Base-by-base conservation (phyloP, 495 filamentous ascomycete species). In the Astrothelium macrocarpum region DNA sequence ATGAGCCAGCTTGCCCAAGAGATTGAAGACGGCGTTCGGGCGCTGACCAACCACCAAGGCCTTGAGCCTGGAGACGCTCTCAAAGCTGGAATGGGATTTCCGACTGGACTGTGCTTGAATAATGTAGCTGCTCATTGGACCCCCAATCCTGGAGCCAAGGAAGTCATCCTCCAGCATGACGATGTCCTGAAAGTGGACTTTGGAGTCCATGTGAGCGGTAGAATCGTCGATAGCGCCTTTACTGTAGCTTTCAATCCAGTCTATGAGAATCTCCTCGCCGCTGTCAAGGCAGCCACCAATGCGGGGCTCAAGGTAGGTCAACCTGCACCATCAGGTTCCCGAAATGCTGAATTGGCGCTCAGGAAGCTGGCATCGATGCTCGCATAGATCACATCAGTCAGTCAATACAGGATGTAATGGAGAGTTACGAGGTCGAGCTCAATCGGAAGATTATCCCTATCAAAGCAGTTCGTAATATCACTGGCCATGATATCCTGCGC, bases 131-230 rank as follows among this genome's bases (percentile, higher is more conserved):
- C 91, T 20, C 91, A 96, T 76, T 96, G 87, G 76, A 92, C 87
- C 2, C 91, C 91, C 28, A 96, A 95, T 76, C 85, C 91, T n/a
- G 90, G 91, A 61, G 89, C 89, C 74, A 94, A 95, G 77, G 87
- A 87, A 69, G 78, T 91, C 34, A 53, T 67, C 16, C 76, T 95
- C 63, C 80, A 90, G 70, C 76, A 94, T 61, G 85, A 85, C 58
- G 90, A 96, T 75, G 90, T 96, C 32, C 86, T 96, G 87, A 95
- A 91, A 73, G 88, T 96, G 49, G 91, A 96, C 73, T 90, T 95
- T 64, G 91, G 91, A 42, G 89, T 93, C 10, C 91, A 96, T 67
- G 82, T 96, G 69, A 94, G 91, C 71, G 91, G 91, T 10, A 81
- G 87, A 61, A 96, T 96, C 71, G 89, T 96, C 29, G 91, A 96